Base-by-base conservation (phyloP, 768 basidiomycete genomes). In the Gelatoporia subvermispora region DNA sequence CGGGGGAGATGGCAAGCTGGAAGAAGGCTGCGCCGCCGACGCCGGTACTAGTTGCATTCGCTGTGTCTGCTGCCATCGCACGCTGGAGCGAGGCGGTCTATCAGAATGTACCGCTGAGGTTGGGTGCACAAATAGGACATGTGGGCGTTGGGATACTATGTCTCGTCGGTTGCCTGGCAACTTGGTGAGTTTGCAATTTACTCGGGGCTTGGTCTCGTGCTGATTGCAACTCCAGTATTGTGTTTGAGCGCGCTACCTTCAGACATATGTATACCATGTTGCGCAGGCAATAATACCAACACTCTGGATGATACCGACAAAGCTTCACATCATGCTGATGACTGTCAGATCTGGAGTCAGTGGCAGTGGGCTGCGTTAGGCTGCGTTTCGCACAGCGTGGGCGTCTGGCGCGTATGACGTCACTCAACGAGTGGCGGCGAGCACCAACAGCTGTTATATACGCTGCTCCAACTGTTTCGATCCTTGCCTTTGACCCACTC, bases 41-140 rank as follows among this genome's bases (percentile, higher is more conserved):
- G 1, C 43, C 52, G 1, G 65, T 66, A 7, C 22, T 66, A 10
- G 20, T 31, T 8, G 54, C 47, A n/a, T 68, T 67, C 35, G 60
- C 51, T 11, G 47, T 42, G 0, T 53, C 66, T 0, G 63, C 55
- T 2, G 46, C 43, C 11, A 49, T 58, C 7, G 62, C 62, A 16
- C 49, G 66, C 10, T 56, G 47, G 51, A 65, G 64, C 35, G 55
- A 60, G 35, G 31, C 22, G 15, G 50, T 45, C 25, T 50, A 59
- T 42, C 40, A 21, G 10, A 52, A 46, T 21, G 48, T 35, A 11
- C 54, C 52, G 21, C 17, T 59, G 31, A 58, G 55, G 1, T n/a
- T 68, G 4, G n/a, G 38, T 11, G 56, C 48, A 1, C 65, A 66
- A 46, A 48, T 34, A 22, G 54, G 54, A 16, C 67, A 68, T 47